A percentile compares a stretch with the other conserved stretches of the same genome.
Evolutionary conservation across 2,329 filamentous ascomycete species (phyloP).

Genomic region (Hypoxylon sp.): DNA sequence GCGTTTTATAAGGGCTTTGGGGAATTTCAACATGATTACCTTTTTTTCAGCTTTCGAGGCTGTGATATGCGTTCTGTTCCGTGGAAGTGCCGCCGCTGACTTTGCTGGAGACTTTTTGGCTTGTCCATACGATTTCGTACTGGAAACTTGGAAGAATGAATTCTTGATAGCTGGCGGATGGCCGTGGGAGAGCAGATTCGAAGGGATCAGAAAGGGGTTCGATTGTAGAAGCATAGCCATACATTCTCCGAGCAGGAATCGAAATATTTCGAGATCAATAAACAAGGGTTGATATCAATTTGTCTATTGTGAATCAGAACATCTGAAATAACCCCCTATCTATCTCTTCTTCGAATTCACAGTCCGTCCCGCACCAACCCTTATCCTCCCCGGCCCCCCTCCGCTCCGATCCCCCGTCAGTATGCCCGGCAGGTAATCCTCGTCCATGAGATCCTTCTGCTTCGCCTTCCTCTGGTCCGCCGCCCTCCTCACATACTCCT

Average conservation of each 20-base stretch:
- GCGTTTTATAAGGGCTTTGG: slow-evolving; percentile 25
- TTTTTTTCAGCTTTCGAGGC: slow-evolving; percentile 1
- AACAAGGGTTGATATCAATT: slow-evolving; percentile 37
- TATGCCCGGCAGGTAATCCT: slow-evolving; percentile 89
- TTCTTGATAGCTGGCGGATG: background rate
- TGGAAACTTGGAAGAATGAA: no score
- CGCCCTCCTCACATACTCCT: slow-evolving; percentile 80
- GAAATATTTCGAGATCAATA: background rate
- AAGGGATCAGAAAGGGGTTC: background rate
- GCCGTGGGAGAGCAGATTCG: background rate
- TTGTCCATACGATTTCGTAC: no score
- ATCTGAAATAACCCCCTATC: slow-evolving; percentile 34
- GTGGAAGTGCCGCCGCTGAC: no score
- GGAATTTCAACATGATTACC: slow-evolving; percentile 6
- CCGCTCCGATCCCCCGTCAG: slow-evolving; percentile 79
- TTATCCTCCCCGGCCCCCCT: slow-evolving; percentile 73
- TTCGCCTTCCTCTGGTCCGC: slow-evolving; percentile 73
- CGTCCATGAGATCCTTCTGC: slow-evolving; percentile 90
- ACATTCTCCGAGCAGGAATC: background rate
- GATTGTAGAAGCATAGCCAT: background rate
- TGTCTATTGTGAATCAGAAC: background rate
- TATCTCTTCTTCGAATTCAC: slow-evolving; percentile 82
- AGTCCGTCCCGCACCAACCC: slow-evolving; percentile 85
- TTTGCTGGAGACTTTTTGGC: background rate
- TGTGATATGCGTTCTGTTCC: background rate